These are phyloP conservation scores for Globisporangium spinosum DNA, from an alignment of 352 stramenopile genomes.

Conservation along the genomic window DNA sequence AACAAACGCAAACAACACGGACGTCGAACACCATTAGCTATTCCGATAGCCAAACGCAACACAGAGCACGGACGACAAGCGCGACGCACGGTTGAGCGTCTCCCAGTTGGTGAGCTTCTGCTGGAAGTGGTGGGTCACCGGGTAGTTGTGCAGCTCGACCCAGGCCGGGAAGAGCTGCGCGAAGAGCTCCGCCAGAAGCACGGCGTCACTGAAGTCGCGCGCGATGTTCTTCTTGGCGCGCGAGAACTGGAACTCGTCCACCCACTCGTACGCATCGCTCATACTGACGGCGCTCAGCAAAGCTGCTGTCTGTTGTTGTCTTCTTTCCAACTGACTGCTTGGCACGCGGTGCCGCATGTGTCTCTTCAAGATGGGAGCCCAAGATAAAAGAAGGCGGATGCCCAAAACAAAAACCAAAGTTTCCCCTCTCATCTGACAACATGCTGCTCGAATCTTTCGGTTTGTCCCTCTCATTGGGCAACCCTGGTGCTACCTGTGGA, in stretches of 20 bases:
- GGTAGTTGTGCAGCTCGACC: conserved; percentile 50
- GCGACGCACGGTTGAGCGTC: conserved; percentile 39
- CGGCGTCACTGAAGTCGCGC: conserved; percentile 52
- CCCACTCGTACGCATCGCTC: conserved; percentile 36
- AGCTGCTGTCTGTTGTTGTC: not conserved
- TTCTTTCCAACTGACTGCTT: not conserved
- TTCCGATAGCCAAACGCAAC: not conserved
- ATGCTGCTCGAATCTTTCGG: not conserved
- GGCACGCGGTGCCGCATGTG: not conserved
- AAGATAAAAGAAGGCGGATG: not conserved
- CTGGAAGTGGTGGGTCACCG: conserved; percentile 33
- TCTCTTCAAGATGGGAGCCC: conserved; percentile 7
- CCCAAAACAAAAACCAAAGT: not conserved
- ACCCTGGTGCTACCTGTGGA: not conserved
- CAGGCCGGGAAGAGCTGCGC: conserved; percentile 42
- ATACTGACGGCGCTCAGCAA: conserved; percentile 8
- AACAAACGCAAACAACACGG: not conserved
- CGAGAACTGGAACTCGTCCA: conserved; percentile 43
- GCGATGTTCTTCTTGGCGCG: conserved; percentile 31
- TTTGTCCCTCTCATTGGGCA: not conserved
- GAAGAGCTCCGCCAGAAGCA: conserved; percentile 47
- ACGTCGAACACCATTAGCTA: not conserved
- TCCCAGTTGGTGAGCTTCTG: conserved; percentile 61
- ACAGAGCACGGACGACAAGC: not conserved
- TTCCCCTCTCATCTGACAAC: conserved; percentile 10